Evolutionary conservation across 495 filamentous ascomycete species (phyloP).

Genomic region (Trichoderma virens): DNA sequence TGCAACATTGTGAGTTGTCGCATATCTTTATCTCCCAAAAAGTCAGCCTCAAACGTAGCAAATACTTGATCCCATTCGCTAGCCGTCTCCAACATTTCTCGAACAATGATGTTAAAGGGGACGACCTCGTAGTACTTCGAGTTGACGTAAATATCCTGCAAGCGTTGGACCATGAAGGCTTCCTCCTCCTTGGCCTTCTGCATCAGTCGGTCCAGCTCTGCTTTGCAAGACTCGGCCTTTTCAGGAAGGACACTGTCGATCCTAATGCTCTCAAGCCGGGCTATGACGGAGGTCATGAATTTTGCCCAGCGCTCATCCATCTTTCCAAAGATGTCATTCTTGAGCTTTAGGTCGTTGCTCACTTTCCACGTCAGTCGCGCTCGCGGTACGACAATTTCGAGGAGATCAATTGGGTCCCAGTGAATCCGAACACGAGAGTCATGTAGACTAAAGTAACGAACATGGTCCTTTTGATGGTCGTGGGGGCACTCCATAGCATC

Average conservation of each 20-base stretch:
- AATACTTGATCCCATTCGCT: slow-evolving; percentile 90
- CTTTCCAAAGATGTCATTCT: slow-evolving; percentile 80
- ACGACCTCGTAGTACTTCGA: slow-evolving; percentile 96
- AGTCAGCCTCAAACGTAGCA: slow-evolving; percentile 82
- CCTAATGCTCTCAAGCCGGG: slow-evolving; percentile 77
- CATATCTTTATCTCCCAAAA: slow-evolving; percentile 97
- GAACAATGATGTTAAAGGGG: slow-evolving; percentile 78
- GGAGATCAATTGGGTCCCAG: slow-evolving; percentile 81
- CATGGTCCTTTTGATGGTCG: slow-evolving; percentile 84
- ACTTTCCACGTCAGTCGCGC: slow-evolving; percentile 94
- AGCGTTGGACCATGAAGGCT: slow-evolving; percentile 55
- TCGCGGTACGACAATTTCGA: slow-evolving; percentile 93
- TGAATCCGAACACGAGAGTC: slow-evolving; percentile 81
- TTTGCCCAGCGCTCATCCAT: slow-evolving; percentile 71
- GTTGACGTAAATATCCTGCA: slow-evolving; percentile 84
- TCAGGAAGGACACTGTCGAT: slow-evolving; percentile 84
- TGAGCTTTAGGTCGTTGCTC: slow-evolving; percentile 80
- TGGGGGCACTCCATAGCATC: slow-evolving; percentile 77
- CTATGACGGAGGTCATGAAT: slow-evolving; percentile 80
- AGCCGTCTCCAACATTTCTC: slow-evolving; percentile 86
- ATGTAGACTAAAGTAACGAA: slow-evolving; percentile 85
- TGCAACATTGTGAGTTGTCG: slow-evolving; percentile 83
- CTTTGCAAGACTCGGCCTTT: slow-evolving; percentile 69
- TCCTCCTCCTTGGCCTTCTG: slow-evolving; percentile 79
- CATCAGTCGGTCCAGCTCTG: slow-evolving; percentile 66